Percentiles rank a stretch among this genome's conserved stretches.
These are phyloP conservation scores for Antitrichia curtipendula DNA, from an alignment of 225 moss, liverwort and hornwort genomes.

Conservation along the genomic window DNA sequence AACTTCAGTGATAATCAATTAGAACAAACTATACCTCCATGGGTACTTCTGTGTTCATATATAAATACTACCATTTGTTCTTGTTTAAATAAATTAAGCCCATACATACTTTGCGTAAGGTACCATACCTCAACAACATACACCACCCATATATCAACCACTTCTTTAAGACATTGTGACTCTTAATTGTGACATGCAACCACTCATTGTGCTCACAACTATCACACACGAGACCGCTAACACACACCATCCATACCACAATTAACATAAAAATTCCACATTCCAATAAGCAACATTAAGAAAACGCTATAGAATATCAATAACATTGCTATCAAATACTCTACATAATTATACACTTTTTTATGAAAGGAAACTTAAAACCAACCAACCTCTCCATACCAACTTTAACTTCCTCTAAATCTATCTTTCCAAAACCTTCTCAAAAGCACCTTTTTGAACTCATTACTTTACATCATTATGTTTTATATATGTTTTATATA, in stretches of 20 bases:
- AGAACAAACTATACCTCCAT: too few relatives aligned
- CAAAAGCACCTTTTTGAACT: background rate
- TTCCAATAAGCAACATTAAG: background rate
- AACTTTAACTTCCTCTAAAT: background rate
- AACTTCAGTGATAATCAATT: too few relatives aligned
- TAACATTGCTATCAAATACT: background rate
- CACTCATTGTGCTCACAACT: too few relatives aligned
- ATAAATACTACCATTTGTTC: too few relatives aligned
- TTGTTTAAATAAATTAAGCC: too few relatives aligned
- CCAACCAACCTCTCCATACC: background rate
- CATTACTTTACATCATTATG: background rate
- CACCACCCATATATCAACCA: too few relatives aligned
- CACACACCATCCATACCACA: background rate
- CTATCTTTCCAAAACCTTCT: background rate
- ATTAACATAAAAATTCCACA: background rate
- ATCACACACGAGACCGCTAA: background rate
- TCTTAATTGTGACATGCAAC: too few relatives aligned
- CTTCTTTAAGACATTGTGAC: too few relatives aligned
- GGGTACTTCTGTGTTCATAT: too few relatives aligned
- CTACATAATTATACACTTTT: accelerated
- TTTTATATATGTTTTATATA: background rate
- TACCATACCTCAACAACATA: too few relatives aligned
- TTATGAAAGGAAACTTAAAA: background rate
- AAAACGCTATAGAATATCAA: background rate
- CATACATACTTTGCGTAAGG: too few relatives aligned